Evolutionary conservation across 2,329 filamentous ascomycete genomes (phyloP).

Genomic region (Stachybotrys elegans): DNA sequence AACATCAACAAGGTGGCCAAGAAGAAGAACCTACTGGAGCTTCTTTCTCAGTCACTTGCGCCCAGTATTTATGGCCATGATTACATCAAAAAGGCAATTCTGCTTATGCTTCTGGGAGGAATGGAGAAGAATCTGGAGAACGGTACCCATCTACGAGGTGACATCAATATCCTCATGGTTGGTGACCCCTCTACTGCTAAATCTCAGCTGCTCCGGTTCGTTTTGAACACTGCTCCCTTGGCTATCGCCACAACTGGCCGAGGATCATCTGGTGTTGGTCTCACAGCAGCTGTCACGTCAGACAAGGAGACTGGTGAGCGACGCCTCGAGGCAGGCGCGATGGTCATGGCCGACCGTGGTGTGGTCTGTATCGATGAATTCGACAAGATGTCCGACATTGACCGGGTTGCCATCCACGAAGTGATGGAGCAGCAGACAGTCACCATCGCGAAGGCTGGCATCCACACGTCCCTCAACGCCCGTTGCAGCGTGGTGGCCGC

Average conservation of each 20-base stretch:
- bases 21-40: slow-evolving; percentile 86
- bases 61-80: slow-evolving; percentile 97
- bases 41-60: slow-evolving; percentile 89
- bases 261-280: slow-evolving; percentile 93
- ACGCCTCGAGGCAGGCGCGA: slow-evolving; percentile 91
- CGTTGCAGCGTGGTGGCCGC: slow-evolving; percentile 95
- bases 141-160: slow-evolving; percentile 93
- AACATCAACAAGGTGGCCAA: slow-evolving; percentile 98
- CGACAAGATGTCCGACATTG: slow-evolving; percentile 99
- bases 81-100: slow-evolving; percentile 94
- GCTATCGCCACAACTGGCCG: slow-evolving; percentile 96
- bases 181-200: slow-evolving; percentile 98
- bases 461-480: slow-evolving; percentile 94
- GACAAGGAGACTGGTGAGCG: slow-evolving; percentile 98
- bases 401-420: slow-evolving; percentile 98
- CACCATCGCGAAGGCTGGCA: slow-evolving; percentile 96
- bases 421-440: slow-evolving; percentile 99
- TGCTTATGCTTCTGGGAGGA: slow-evolving; percentile 90
- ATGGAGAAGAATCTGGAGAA: slow-evolving; percentile 99
- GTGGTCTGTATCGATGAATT: slow-evolving; percentile 99
- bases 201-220: slow-evolving; percentile 94
- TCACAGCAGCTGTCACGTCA: slow-evolving; percentile 91
- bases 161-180: slow-evolving; percentile 99
- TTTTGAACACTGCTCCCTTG: slow-evolving; percentile 91
- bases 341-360: slow-evolving; percentile 95